Base-by-base conservation (phyloP, 805 yeast species). In the Kuraishia ogatae region DNA sequence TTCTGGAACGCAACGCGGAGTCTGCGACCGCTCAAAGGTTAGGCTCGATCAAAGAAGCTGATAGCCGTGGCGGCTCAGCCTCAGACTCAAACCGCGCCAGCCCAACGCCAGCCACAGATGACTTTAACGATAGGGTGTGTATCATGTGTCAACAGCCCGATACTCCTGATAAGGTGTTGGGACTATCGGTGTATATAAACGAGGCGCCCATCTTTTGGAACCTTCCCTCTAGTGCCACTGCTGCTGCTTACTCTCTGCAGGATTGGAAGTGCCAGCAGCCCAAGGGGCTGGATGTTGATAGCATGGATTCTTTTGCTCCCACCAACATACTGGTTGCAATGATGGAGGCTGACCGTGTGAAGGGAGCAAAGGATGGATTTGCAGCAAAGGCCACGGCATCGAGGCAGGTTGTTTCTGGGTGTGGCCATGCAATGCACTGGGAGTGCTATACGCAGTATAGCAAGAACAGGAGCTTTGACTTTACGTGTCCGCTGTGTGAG, bases 81-180 rank as follows among this genome's bases (percentile, higher is more conserved):
- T 10, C 43, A 35, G 43, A n/a, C 43, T 35, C 43, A 35, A 5
- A 35, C 43, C 7, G 43, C 13, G 43, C 17, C 43, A 35, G n/a
- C 13, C 43, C 43, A 5, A 53, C 52, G 13, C 13, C 51, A 7
- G 66, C 67, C 2, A 54, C 59, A 3, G 71, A 66, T 24, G 62
- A 64, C 5, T 5, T 5, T 5, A 26, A 6, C 8, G 65, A 62
- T 7, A 67, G 80, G 56, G 64, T 66, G 1, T 84, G 89, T 69
- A 82, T 84, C 2, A 60, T 82, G 22, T 85, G 90, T 66, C 86
- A 83, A 58, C 81, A 79, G 56, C 71, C 75, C 1, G 80, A 77
- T 51, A 71, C 73, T 22, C 53, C 60, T 13, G 68, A 74, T 17
- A 79, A 79, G 39, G 57, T 80, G 0, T 79, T 86, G 66, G 88